Evolutionary conservation across 495 filamentous ascomycete species (phyloP), one percentile per base, ranked within the genome.

Genomic region (Chaetomidium leptoderma): DNA sequence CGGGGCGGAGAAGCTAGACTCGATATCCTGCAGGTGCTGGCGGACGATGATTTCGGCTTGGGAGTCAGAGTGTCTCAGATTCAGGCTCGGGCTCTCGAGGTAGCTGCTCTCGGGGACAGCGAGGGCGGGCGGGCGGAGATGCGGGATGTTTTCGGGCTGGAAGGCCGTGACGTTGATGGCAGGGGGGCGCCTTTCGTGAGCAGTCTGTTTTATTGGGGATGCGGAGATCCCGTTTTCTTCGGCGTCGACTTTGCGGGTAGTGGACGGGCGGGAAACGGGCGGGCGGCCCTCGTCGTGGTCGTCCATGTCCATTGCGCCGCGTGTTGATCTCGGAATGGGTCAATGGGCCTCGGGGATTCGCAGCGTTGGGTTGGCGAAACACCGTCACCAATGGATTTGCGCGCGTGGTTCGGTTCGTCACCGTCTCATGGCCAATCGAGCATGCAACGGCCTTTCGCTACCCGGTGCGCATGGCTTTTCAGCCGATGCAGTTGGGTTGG

Each of bases 1-100:
- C 44, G 81, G 79, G 26, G 79, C 78, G 37, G 91, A 51, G 61
- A 95, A 95, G 65, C 89, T 95, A 8, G 90, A 95, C 68, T 96
- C 91, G 57, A 93, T 82, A 66, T 95, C 91, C 75, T 89, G 86
- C 56, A 95, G 67, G 67, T 88, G 86, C 54, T 74, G 72, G 30
- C 71, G 71, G 14, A 77, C 72, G 33, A 70, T 70, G n/a, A 71
- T 69, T 45, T 79, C 77, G 53, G 74, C 73, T 33, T 78, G 58
- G 3, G 77, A 74, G 44, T 79, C 76, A 45, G 69, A 63, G 33
- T 57, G 68, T 57, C 55, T 65, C 42, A 68, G 60, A 14, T 77
- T 70, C 42, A 75, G n/a, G 24, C 67, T 72, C 5, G 72, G 70
- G 29, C 71, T 69, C 23, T 77, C 76, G 61, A 76, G 45, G 44